These are phyloP conservation scores for Colletotrichum liriopes DNA, from an alignment of 2,329 filamentous ascomycete species.

Conservation along the genomic window DNA sequence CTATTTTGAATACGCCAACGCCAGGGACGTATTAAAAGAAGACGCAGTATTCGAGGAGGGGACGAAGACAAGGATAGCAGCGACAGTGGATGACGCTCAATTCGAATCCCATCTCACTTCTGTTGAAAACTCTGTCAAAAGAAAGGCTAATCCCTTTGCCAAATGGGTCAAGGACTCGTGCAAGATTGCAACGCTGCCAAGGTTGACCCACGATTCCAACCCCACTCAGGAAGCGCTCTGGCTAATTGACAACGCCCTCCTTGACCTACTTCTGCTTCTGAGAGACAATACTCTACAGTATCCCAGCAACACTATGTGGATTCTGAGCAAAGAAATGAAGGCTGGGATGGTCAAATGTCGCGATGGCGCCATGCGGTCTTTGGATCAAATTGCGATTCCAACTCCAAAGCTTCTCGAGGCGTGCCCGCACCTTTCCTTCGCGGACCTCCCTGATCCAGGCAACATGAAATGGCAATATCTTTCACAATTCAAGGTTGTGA, in stretches of 20 bases:
- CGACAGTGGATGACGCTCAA: too few relatives aligned
- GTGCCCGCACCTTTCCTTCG: not conserved
- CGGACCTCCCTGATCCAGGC: not conserved
- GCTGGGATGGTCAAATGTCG: not conserved
- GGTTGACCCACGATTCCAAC: not conserved
- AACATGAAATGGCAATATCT: not conserved
- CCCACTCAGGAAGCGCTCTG: not conserved
- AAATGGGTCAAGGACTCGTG: not conserved
- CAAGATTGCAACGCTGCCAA: not conserved
- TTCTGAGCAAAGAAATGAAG: not conserved
- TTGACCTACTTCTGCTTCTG: not conserved
- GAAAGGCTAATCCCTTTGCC: too few relatives aligned
- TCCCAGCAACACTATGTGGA: not conserved
- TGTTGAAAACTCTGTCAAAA: too few relatives aligned
- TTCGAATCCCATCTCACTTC: too few relatives aligned
- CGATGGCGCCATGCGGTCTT: not conserved
- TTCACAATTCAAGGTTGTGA: not conserved
- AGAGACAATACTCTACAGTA: not conserved
- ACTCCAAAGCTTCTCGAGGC: not conserved
- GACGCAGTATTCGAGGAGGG: too few relatives aligned
- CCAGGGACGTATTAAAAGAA: too few relatives aligned
- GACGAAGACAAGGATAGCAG: too few relatives aligned
- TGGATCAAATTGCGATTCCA: not conserved
- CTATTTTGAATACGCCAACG: too few relatives aligned
- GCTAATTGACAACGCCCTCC: not conserved